Base-by-base conservation (phyloP, 1,139 yeast genomes). In the Yamadazyma dendronema region DNA sequence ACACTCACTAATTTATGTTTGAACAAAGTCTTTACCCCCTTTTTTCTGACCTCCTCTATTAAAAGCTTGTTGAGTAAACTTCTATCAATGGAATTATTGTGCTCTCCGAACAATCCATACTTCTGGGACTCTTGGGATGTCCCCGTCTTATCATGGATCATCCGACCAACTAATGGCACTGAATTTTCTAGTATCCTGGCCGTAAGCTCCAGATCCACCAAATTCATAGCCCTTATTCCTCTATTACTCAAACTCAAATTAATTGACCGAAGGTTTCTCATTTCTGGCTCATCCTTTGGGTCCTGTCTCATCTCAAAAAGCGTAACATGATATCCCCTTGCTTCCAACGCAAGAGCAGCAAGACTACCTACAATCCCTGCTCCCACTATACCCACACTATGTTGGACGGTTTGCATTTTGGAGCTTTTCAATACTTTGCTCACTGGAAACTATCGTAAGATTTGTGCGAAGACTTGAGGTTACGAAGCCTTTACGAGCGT, bases 291-390 rank as follows among this genome's bases (percentile, higher is more conserved):
- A n/a, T 43, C 43, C 19, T 57, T 44, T 10, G 74, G 76, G 46
- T 73, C 77, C 4, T 60, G 50, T 34, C 76, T 50, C 41, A 78
- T 65, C 47, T 90, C 97, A 49, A 77, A 84, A 5, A 90, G 56
- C 0, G 80, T 70, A 11, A 90, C 97, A 0, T 73, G 48, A 57
- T 76, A 84, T n/a, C 96, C 96, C 42, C 77, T 72, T 38, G 79
- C 68, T 3, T 82, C 78, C 34, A 90, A 72, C 0, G 92, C 95
- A 17, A 90, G 61, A 0, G 96, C 95, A 0, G 92, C 77, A n/a
- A 88, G 67, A 38, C 94, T 77, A 1, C 97, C 97, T 3, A 90
- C 97, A 3, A 87, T 76, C 0, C 97, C 97, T 1, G 95, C 96
- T 1, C 94, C 90, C 11, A 82, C 74, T 27, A 83, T 69, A 1